These are phyloP conservation scores for Colletotrichum higginsianum DNA, from an alignment of 2,329 filamentous ascomycete genomes.

Conservation along the genomic window DNA sequence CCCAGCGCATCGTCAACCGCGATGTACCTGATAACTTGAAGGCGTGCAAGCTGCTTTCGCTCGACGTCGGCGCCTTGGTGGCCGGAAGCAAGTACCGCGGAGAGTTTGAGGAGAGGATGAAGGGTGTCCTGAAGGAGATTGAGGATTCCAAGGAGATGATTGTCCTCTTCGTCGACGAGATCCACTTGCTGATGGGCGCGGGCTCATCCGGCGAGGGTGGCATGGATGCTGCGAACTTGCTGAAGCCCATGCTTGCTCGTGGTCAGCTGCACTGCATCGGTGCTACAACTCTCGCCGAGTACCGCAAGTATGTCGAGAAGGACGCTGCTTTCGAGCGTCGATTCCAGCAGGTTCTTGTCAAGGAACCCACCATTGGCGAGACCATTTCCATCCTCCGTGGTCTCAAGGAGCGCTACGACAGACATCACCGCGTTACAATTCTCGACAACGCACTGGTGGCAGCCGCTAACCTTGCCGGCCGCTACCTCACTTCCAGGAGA, in stretches of 20 bases:
- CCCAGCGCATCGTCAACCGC: conserved; percentile 94
- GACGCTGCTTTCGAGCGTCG: conserved; percentile 97
- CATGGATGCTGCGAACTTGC: conserved; percentile 97
- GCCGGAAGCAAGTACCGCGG: conserved; percentile 98
- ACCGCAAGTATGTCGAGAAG: conserved; percentile 99
- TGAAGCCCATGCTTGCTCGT: conserved; percentile 98
- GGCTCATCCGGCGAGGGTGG: conserved; percentile 95
- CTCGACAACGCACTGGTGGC: conserved; percentile 94
- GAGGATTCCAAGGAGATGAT: conserved; percentile 96
- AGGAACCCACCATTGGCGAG: conserved; percentile 90
- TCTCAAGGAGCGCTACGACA: conserved; percentile 97
- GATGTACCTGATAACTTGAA: conserved; percentile 97
- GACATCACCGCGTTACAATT: conserved; percentile 98
- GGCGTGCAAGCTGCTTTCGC: conserved; percentile 91
- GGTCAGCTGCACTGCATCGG: conserved; percentile 98
- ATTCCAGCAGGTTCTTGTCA: conserved; percentile 98
- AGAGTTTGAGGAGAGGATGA: conserved; percentile 99
- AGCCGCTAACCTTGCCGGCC: conserved; percentile 90
- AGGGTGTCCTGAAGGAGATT: conserved; percentile 98
- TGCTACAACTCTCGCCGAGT: conserved; percentile 94
- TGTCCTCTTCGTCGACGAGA: conserved; percentile 98
- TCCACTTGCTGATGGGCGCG: conserved; percentile 98
- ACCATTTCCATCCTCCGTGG: conserved; percentile 98
- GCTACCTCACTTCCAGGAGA: conserved; percentile 91
- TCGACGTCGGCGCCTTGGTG: conserved; percentile 95